A percentile compares a stretch with the other conserved stretches of the same genome.
Conservation (phyloP, 192 early-diverging fungal genomes). For the Podila epicladia region DNA sequence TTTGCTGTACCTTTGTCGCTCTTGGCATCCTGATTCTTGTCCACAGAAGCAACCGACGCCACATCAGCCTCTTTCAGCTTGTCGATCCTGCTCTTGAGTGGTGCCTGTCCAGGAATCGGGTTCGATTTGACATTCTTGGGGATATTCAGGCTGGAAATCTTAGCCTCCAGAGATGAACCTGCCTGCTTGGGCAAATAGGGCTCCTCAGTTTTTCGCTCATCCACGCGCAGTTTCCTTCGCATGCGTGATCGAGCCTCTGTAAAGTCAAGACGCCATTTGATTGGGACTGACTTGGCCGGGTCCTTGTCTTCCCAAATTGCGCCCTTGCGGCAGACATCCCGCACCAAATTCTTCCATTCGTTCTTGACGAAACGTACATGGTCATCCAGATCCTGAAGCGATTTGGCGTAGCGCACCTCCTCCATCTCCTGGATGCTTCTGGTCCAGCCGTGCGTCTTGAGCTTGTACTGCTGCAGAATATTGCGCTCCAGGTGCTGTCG, state of each 20-base stretch:
- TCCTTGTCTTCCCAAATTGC: conserved; percentile 69
- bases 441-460: conserved; percentile 63
- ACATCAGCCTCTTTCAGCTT: conserved; percentile 41
- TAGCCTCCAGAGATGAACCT: conserved; percentile 36
- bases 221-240: conserved; percentile 36
- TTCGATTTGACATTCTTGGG: conserved; percentile 47
- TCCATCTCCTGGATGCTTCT: conserved; percentile 70
- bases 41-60: conserved; percentile 25
- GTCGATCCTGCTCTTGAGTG: conserved; percentile 27
- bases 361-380: conserved; percentile 66
- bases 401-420: conserved; percentile 60
- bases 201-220: conserved; percentile 45
- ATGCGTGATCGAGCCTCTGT: conserved; percentile 63
- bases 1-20: conserved; percentile 23
- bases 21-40: conserved; percentile 31
- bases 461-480: conserved; percentile 58
- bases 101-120: conserved; percentile 11
- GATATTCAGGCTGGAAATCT: conserved; percentile 38
- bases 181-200: conserved; percentile 45
- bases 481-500: conserved; percentile 54
- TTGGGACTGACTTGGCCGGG: conserved; percentile 18
- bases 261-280: conserved; percentile 65
- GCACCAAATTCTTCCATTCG: conserved; percentile 68
- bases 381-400: conserved; percentile 66
- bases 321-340: conserved; percentile 64